Percentiles rank a stretch among this genome's conserved stretches.
Evolutionary conservation across 23 red algal species (phyloP).

Genomic region (Agarophyton chilense): DNA sequence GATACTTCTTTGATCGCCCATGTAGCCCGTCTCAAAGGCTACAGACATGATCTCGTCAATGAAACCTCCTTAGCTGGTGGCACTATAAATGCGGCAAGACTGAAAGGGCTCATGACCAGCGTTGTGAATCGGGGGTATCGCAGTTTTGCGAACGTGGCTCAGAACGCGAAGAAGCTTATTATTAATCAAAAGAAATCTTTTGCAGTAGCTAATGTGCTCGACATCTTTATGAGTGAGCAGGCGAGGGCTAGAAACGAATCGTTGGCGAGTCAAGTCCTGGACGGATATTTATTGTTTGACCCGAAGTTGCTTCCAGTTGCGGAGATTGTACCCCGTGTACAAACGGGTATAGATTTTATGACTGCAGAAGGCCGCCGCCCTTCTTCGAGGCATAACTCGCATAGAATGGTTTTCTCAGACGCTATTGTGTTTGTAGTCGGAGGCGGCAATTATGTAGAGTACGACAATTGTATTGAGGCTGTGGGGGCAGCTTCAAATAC

Average conservation of each 20-base stretch:
- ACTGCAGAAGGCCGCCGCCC: neutral
- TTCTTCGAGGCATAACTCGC: neutral
- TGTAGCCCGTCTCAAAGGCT: conserved; percentile 22
- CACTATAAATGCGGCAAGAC: conserved; percentile 40
- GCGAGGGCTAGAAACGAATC: conserved; percentile 48
- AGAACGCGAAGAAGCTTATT: conserved; percentile 70
- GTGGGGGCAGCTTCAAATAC: neutral
- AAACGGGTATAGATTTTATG: neutral
- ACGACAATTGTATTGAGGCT: conserved; percentile 74
- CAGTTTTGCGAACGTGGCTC: conserved; percentile 67
- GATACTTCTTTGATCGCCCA: conserved; percentile 46
- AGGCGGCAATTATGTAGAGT: conserved; percentile 96
- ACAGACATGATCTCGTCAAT: conserved; percentile 55
- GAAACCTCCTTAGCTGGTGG: neutral
- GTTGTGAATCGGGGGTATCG: conserved; percentile 65
- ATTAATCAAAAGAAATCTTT: conserved; percentile 40
- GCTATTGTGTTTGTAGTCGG: conserved; percentile 96
- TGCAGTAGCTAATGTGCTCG: conserved; percentile 28
- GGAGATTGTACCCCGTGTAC: neutral
- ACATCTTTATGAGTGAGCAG: conserved; percentile 73
- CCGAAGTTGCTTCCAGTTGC: conserved; percentile 55
- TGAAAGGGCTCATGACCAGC: conserved; percentile 66
- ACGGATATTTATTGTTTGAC: conserved; percentile 67
- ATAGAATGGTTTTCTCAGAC: conserved; percentile 71
- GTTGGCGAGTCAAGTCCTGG: conserved; percentile 32